Base-by-base conservation (phyloP, 768 basidiomycete species). In the Russula sp. region DNA sequence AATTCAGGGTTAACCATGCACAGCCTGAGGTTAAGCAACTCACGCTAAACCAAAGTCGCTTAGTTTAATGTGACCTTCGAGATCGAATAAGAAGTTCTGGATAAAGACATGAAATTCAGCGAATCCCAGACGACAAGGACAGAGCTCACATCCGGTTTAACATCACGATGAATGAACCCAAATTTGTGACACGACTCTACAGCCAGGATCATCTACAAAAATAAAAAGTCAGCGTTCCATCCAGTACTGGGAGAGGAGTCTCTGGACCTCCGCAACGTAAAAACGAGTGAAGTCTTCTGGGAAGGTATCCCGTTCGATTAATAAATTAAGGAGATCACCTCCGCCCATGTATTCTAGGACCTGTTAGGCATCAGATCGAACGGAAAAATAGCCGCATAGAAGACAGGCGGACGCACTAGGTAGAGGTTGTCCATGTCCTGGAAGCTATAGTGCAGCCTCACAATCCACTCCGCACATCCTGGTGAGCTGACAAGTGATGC, bases 131-230 rank as follows among this genome's bases (percentile, higher is more conserved):
- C 49, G 59, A 48, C 57, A 14, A 57, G 50, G 34, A 65, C 14
- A 46, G 50, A 63, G 76, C 85, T 73, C 74, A 91, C 89, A 76
- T 95, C 92, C 70, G 94, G 91, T 76, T 97, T 95, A 77, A 98
- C 95, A 79, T 99, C 96, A 66, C 96, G 85, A 79, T 98, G 96
- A 72, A 98, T 97, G 78, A 95, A 98, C 11, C 95, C 95, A 70
- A 91, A 87, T 74, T 87, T 88, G 77, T 97, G 94, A 74, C 93
- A 95, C 66, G 88, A 89, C 74, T 95, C 90, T 66, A 98, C 88
- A 34, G 93, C 92, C 22, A 98, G 83, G 64, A 98, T 81, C 94
- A 97, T 97, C 92, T 93, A 72, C 28, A 20, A 30, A 14, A 38
- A 42, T 53, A 55, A 34, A 30, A 16, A n/a, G 42, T 64, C 36